phyloP scores from a whole-genome alignment of 306 rosid genomes.

The Cyclanthera cordifolia region DNA sequence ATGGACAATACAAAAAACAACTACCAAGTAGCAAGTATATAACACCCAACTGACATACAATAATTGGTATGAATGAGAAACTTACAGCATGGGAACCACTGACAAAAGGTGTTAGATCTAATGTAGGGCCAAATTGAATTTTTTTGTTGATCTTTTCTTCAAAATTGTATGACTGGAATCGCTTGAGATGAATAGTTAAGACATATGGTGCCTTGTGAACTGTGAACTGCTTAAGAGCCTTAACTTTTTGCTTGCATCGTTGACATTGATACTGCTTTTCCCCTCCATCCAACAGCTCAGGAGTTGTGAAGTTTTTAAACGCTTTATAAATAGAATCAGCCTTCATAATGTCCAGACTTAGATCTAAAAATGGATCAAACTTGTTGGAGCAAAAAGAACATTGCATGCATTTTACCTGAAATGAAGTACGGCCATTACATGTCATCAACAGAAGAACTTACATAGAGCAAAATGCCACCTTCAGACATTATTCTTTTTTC shows the following conservation, averaged over 20 bases:
- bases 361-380: conserved; percentile 85
- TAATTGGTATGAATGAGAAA: conserved; percentile 9
- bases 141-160: conserved; percentile 71
- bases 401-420: conserved; percentile 83
- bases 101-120: conserved; percentile 75
- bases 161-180: conserved; percentile 67
- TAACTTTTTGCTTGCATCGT: conserved; percentile 86
- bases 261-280: conserved; percentile 83
- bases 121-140: conserved; percentile 52
- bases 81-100: conserved; percentile 65
- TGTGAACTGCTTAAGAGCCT: conserved; percentile 77
- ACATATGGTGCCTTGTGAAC: conserved; percentile 87
- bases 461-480: background rate
- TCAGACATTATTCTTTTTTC: background rate
- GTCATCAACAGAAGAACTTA: conserved; percentile 4
- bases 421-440: background rate
- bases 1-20: background rate
- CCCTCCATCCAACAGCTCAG: conserved; percentile 88
- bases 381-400: conserved; percentile 76
- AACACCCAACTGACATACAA: background rate
- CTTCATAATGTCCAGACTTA: conserved; percentile 84
- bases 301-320: conserved; percentile 63
- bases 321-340: conserved; percentile 82
- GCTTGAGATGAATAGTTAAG: conserved; percentile 71
- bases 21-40: background rate